Percentiles rank a stretch among this genome's conserved stretches.
phyloP scores from a whole-genome alignment of 768 basidiomycete species.

The Psilocybe cubensis region DNA sequence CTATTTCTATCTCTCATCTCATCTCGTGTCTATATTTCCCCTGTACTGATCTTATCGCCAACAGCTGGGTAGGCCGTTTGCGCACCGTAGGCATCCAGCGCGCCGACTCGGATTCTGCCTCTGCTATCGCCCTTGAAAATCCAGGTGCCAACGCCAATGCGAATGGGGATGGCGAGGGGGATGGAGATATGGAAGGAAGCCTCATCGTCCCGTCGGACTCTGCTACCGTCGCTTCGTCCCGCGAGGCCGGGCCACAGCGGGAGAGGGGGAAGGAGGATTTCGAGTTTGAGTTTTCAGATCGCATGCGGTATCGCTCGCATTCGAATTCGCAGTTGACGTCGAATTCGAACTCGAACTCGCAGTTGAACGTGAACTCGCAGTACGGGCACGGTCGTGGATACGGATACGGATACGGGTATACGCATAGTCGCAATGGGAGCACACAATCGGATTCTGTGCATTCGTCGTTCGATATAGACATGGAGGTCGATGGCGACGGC shows the following conservation, averaged over 20 bases:
- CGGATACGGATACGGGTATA: background rate
- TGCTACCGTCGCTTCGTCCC: background rate
- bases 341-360: background rate
- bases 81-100: conserved; percentile 79
- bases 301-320: conserved; percentile 5
- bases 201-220: background rate
- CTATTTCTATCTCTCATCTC: background rate
- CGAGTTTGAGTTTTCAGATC: conserved; percentile 8
- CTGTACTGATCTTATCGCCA: conserved; percentile 11
- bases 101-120: too few species aligned
- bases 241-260: too few species aligned
- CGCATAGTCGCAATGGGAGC: background rate
- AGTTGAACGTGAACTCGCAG: too few species aligned
- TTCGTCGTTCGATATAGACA: background rate
- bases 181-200: conserved; percentile 22
- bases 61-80: conserved; percentile 83
- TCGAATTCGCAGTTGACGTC: background rate
- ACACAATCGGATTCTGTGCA: background rate
- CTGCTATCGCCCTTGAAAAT: too few species aligned
- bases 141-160: too few species aligned
- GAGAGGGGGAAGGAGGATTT: background rate
- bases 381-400: too few species aligned
- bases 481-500: background rate
- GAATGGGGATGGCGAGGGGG: too few species aligned
- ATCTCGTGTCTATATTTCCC: background rate